These are phyloP conservation scores for Talaromyces sp. DNA, from an alignment of 2,329 filamentous ascomycete genomes.

Conservation along the genomic window DNA sequence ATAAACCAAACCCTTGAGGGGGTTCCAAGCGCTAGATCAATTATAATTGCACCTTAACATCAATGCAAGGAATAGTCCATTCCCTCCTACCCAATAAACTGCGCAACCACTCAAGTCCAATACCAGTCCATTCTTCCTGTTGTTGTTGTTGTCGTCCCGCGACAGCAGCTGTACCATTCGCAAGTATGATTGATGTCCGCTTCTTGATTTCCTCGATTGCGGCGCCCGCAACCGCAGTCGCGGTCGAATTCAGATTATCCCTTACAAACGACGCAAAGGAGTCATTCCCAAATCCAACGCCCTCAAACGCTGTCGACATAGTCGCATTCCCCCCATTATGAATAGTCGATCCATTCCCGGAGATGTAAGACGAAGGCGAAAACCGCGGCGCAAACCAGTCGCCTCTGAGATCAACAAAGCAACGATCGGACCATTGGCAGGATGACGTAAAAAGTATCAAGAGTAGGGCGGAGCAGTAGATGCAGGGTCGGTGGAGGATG, in stretches of 20 bases:
- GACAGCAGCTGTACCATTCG: not conserved
- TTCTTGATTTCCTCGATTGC: constrained; percentile 61
- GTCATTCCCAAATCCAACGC: constrained; percentile 26
- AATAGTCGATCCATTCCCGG: not conserved
- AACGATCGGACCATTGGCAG: constrained; percentile 84
- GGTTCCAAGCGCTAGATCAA: not conserved
- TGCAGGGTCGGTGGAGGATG: constrained; percentile 92
- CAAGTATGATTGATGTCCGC: constrained; percentile 27
- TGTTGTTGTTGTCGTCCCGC: not conserved
- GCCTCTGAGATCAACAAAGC: constrained; percentile 87
- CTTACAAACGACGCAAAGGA: constrained; percentile 40
- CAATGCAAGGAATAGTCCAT: constrained; percentile 88
- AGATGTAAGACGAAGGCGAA: constrained; percentile 27
- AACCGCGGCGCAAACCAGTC: constrained; percentile 89
- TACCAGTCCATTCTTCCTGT: constrained; percentile 67
- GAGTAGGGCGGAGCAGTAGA: constrained; percentile 96
- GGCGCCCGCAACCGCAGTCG: constrained; percentile 64
- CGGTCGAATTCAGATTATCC: constrained; percentile 65
- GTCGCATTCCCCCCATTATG: not conserved
- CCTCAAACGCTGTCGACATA: not conserved
- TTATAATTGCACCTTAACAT: constrained; percentile 77
- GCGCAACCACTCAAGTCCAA: constrained; percentile 82
- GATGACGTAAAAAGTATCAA: constrained; percentile 91
- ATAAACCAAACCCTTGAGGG: not conserved
- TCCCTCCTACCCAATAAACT: constrained; percentile 78